Evolutionary conservation across 768 basidiomycete genomes (phyloP).

Genomic region (Lactarius hatsudake): DNA sequence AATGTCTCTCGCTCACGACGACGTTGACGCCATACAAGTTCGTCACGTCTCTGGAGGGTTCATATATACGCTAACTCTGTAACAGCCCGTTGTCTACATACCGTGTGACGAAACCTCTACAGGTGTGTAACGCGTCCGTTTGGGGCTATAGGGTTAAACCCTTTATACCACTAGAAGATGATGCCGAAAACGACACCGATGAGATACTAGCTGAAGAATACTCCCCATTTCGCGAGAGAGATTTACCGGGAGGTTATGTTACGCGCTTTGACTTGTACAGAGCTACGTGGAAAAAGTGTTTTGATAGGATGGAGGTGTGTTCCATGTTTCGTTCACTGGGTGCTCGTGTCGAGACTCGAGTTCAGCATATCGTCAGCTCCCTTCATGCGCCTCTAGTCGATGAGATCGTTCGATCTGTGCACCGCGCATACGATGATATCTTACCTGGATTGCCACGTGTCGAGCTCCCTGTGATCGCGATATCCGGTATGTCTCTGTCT

Average conservation of each 20-base stretch:
- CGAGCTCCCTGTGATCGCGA: constrained; percentile 26
- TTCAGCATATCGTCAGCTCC: constrained; percentile 21
- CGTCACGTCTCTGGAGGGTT: not conserved
- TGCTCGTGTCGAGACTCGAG: not conserved
- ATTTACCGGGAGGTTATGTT: constrained; percentile 22
- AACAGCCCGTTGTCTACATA: constrained; percentile 24
- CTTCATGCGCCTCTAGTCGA: constrained; percentile 22
- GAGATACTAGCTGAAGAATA: constrained; percentile 14
- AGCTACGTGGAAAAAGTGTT: constrained; percentile 24
- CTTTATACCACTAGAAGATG: not conserved
- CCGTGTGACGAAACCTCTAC: constrained; percentile 16
- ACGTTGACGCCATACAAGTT: constrained; percentile 26
- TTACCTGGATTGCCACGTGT: constrained; percentile 27
- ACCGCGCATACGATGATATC: constrained; percentile 26
- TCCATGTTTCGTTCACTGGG: not conserved
- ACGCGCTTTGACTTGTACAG: constrained; percentile 23
- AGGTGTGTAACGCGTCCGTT: constrained; percentile 1
- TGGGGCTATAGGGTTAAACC: not conserved
- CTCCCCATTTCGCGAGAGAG: constrained; percentile 23
- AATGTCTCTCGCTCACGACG: constrained; percentile 18
- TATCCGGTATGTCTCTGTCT: constrained; percentile 20
- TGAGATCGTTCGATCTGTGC: constrained; percentile 22
- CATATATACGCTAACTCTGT: not conserved
- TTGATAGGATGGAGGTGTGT: constrained; percentile 25
- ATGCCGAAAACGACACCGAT: constrained; percentile 1